Percentiles rank a stretch among this genome's conserved stretches.
phyloP scores from a whole-genome alignment of 768 basidiomycete genomes.

The Chalciporus piperatus region DNA sequence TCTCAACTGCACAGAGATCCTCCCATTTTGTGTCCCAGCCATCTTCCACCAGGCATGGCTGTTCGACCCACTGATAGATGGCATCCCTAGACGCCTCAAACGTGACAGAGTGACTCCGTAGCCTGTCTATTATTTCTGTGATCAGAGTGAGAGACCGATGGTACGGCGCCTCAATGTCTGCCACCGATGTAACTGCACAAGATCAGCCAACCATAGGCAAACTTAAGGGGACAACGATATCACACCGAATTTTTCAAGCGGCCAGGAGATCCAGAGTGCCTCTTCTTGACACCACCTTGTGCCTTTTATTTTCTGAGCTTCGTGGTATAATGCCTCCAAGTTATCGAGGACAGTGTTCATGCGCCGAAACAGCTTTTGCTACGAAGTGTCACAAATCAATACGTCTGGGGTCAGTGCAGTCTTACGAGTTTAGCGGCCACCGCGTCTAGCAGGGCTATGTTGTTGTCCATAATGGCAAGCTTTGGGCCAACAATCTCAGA shows the following conservation, averaged over 20 bases:
- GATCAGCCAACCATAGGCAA: constrained; percentile 2
- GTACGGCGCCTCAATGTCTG: constrained; percentile 59
- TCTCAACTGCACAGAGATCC: constrained; percentile 72
- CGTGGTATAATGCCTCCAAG: constrained; percentile 60
- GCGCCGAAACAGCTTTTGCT: constrained; percentile 72
- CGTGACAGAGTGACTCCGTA: constrained; percentile 63
- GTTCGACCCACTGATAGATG: constrained; percentile 66
- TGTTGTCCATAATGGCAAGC: constrained; percentile 64
- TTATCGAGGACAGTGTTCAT: constrained; percentile 63
- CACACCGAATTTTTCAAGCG: constrained; percentile 74
- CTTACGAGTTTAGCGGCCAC: constrained; percentile 67
- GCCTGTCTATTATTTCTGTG: constrained; percentile 48
- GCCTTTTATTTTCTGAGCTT: constrained; percentile 71
- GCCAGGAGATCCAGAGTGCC: constrained; percentile 81
- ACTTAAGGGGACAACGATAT: neutral
- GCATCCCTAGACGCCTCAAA: constrained; percentile 68
- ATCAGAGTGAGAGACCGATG: constrained; percentile 63
- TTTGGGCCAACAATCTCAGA: constrained; percentile 62
- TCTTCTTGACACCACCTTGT: constrained; percentile 69
- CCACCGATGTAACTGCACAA: constrained; percentile 49
- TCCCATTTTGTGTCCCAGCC: constrained; percentile 77
- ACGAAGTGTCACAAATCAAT: neutral
- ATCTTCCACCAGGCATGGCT: constrained; percentile 61
- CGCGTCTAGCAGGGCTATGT: constrained; percentile 55
- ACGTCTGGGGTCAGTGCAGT: neutral